These are phyloP conservation scores for Tuber microsphaerosporum DNA, from an alignment of 495 filamentous ascomycete species.

Conservation along the genomic window DNA sequence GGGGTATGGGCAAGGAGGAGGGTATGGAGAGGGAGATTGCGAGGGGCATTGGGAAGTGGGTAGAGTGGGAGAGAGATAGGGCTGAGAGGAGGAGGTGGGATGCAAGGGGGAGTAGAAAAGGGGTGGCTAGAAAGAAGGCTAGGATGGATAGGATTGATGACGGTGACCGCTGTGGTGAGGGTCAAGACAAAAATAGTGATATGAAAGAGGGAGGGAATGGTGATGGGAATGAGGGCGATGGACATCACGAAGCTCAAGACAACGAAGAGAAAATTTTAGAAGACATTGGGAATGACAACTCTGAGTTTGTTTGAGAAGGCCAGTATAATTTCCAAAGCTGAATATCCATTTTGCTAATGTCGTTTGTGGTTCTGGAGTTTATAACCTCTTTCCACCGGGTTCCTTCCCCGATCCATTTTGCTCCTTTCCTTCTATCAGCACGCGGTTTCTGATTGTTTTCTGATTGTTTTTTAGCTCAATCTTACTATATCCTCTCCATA, in stretches of 20 bases:
- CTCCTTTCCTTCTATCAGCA: not conserved
- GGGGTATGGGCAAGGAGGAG: constrained; percentile 60
- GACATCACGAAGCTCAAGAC: not conserved
- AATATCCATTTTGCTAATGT: not conserved
- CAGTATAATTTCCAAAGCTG: not conserved
- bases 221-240: not conserved
- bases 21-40: constrained; percentile 63
- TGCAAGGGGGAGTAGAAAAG: not conserved
- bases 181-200: too few species aligned
- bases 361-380: not conserved
- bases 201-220: too few species aligned
- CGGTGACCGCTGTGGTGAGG: too few species aligned
- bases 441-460: not conserved
- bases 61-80: constrained; percentile 25
- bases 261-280: not conserved
- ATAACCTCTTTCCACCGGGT: too few species aligned
- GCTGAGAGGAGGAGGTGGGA: constrained; percentile 10
- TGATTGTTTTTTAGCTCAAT: not conserved
- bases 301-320: too few species aligned
- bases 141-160: not conserved
- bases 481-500: too few species aligned
- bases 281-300: not conserved
- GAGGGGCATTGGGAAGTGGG: constrained; percentile 52
- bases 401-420: too few species aligned
- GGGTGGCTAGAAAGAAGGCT: not conserved